Evolutionary conservation across 139 green algal species (phyloP).

Genomic region (Chlamydomonas sp.): DNA sequence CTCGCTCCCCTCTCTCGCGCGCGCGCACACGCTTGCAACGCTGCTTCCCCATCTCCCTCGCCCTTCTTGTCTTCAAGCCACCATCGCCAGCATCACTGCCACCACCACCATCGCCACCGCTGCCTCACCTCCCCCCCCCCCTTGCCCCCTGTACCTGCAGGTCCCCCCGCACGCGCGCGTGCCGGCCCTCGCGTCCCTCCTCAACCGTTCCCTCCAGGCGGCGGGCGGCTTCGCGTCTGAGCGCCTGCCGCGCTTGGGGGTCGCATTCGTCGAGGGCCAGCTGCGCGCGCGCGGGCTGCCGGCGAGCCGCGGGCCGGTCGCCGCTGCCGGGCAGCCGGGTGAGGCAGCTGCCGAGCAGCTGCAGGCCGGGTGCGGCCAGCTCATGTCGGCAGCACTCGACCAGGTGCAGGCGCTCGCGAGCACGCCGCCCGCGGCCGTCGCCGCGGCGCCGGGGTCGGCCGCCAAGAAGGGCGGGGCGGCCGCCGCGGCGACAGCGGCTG

Average conservation of each 20-base stretch:
- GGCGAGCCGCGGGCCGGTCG: too few species aligned
- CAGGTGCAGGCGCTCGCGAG: constrained; percentile 49
- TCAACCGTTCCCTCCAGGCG: constrained; percentile 21
- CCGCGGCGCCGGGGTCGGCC: too few species aligned
- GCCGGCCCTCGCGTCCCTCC: constrained; percentile 25
- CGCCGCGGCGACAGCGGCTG: too few species aligned
- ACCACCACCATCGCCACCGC: background rate
- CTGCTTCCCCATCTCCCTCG: too few species aligned
- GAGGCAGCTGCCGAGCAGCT: background rate
- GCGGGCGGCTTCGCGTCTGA: constrained; percentile 11
- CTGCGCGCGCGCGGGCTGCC: constrained; percentile 43
- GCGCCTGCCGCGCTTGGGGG: constrained; percentile 38
- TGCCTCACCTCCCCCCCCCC: background rate
- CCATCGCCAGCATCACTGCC: too few species aligned
- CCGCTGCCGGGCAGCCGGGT: background rate
- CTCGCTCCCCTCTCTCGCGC: too few species aligned
- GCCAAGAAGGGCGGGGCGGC: too few species aligned
- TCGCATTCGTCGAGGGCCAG: constrained; percentile 45
- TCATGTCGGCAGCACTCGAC: background rate
- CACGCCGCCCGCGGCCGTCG: too few species aligned
- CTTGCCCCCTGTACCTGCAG: constrained; percentile 19
- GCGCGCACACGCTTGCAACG: too few species aligned
- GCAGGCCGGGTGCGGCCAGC: background rate
- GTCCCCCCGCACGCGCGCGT: constrained; percentile 23
- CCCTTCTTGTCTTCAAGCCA: too few species aligned